Percentiles rank a stretch among this genome's conserved stretches.
phyloP scores from a whole-genome alignment of 345 rosid genomes.

The Lenwebbia sp. region DNA sequence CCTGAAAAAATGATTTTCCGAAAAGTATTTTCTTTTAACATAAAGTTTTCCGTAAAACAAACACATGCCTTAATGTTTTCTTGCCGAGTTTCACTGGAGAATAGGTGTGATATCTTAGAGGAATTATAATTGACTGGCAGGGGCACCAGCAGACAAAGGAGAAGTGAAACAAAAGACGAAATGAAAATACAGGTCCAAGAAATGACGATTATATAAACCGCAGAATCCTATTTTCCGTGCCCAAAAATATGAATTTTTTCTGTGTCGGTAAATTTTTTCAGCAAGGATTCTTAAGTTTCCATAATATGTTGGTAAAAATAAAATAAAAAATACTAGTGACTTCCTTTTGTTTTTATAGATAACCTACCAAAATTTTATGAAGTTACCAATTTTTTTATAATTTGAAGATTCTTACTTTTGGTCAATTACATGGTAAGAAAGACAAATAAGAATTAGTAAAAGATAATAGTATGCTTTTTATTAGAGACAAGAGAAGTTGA shows the following conservation, averaged over 20 bases:
- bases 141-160: not conserved
- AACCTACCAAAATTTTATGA: not conserved
- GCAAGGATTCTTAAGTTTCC: not conserved
- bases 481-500: too few species aligned
- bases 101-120: not conserved
- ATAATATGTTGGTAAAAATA: not conserved
- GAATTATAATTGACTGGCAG: not conserved
- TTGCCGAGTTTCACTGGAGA: not conserved
- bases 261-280: not conserved
- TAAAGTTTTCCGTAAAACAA: too few species aligned
- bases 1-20: too few species aligned
- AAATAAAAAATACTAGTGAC: not conserved
- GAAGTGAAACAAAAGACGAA: not conserved
- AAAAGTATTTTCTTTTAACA: too few species aligned
- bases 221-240: not conserved
- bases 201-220: not conserved
- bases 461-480: too few species aligned
- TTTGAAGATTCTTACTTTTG: not conserved
- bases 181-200: not conserved
- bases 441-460: too few species aligned
- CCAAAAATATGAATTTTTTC: not conserved
- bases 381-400: not conserved
- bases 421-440: not conserved
- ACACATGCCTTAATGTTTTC: not conserved
- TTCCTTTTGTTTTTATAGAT: too few species aligned